phyloP scores from a whole-genome alignment of 1,284 basidiomycete species.

The Ganoderma meredithae region DNA sequence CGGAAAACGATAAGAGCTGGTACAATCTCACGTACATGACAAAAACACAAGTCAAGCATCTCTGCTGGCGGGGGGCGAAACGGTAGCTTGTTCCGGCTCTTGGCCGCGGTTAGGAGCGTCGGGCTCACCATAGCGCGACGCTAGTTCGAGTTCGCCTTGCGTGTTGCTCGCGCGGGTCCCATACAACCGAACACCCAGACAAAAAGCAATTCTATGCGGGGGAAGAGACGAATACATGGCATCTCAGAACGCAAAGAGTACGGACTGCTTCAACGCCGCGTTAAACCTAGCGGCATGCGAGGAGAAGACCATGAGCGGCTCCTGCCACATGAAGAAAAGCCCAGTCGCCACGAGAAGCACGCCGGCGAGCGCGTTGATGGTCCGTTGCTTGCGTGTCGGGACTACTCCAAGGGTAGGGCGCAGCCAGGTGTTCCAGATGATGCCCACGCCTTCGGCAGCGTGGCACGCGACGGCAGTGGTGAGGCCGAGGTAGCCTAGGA shows the following conservation, averaged over 20 bases:
- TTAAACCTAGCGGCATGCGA: slow-evolving; percentile 57
- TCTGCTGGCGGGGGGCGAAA: not conserved
- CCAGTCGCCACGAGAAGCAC: slow-evolving; percentile 61
- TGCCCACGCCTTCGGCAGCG: slow-evolving; percentile 59
- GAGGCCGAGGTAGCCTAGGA: slow-evolving; percentile 66
- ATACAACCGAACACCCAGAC: not conserved
- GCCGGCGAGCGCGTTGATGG: slow-evolving; percentile 44
- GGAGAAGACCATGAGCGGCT: slow-evolving; percentile 63
- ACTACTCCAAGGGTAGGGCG: slow-evolving; percentile 35
- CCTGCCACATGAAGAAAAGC: slow-evolving; percentile 57
- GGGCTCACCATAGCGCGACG: not conserved
- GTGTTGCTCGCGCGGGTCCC: not conserved
- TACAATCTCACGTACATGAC: not conserved
- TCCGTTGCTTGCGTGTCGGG: slow-evolving; percentile 41
- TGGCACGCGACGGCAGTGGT: slow-evolving; percentile 61
- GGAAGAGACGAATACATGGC: not conserved
- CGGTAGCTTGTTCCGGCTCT: not conserved
- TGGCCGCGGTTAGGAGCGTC: not conserved
- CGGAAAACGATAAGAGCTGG: not conserved
- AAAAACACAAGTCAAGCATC: not conserved
- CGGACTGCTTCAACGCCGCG: slow-evolving; percentile 44
- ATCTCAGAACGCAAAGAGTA: slow-evolving; percentile 39
- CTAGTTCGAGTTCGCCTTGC: not conserved
- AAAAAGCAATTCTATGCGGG: not conserved
- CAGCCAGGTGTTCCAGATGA: slow-evolving; percentile 61